These are phyloP conservation scores for Kuraishia hungarica DNA, from an alignment of 805 yeast genomes.

Conservation along the genomic window DNA sequence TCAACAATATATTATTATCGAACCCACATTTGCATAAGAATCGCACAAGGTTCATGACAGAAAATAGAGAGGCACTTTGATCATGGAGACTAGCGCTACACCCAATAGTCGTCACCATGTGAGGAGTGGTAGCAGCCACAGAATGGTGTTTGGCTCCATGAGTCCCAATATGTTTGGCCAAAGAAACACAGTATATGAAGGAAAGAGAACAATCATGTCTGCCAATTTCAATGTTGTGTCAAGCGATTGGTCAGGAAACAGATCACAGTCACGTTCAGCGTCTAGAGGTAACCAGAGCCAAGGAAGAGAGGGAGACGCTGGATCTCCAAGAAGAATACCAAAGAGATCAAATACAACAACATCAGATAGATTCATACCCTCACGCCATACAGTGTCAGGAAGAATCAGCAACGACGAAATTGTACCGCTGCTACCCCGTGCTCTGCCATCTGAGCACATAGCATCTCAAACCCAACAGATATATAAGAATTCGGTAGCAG, in stretches of 20 bases:
- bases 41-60: neutral
- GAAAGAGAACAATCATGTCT: slow-evolving; percentile 18
- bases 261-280: slow-evolving; percentile 3
- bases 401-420: slow-evolving; percentile 29
- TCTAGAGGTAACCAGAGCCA: neutral
- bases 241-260: slow-evolving; percentile 21
- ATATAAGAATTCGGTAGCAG: slow-evolving; percentile 79
- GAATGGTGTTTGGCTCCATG: slow-evolving; percentile 22
- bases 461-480: slow-evolving; percentile 44
- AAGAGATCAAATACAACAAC: slow-evolving; percentile 27
- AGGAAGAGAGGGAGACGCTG: slow-evolving; percentile 10
- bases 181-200: slow-evolving; percentile 19
- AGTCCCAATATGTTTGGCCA: slow-evolving; percentile 16
- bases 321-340: slow-evolving; percentile 7
- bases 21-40: neutral
- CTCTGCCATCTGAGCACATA: slow-evolving; percentile 42
- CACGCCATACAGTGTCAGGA: slow-evolving; percentile 41
- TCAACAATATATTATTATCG: neutral
- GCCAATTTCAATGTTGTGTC: slow-evolving; percentile 26
- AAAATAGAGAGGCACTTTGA: neutral
- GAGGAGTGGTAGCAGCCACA: slow-evolving; percentile 10
- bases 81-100: neutral
- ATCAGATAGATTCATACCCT: slow-evolving; percentile 56
- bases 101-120: slow-evolving; percentile 1
- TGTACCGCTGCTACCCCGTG: slow-evolving; percentile 21